phyloP scores from a whole-genome alignment of 169 alveolate species.

The Plasmodium gonderi region DNA sequence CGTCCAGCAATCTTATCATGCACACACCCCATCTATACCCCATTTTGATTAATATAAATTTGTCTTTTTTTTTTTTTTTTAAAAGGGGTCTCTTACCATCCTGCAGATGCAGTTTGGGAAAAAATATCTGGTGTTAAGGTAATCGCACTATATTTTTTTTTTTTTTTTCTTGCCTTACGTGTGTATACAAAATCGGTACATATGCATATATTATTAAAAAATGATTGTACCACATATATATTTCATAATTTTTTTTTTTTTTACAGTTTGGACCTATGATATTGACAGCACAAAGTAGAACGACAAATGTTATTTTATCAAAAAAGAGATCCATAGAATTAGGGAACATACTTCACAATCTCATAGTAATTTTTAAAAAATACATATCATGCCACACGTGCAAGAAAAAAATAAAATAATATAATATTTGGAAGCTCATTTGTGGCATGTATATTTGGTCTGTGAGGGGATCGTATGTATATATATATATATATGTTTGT shows the following conservation, averaged over 20 bases:
- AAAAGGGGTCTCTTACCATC: slow-evolving; percentile 44
- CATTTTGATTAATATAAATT: background rate
- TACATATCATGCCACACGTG: background rate
- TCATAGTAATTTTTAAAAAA: slow-evolving; percentile 21
- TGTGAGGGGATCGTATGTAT: background rate
- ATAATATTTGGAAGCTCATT: background rate
- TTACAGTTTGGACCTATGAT: slow-evolving; percentile 65
- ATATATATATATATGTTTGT: background rate
- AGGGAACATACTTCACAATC: slow-evolving; percentile 51
- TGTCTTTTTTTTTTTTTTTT: background rate
- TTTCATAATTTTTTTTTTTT: background rate
- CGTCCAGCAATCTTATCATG: too few species aligned
- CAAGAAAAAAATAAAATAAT: background rate
- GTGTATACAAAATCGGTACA: too few species aligned
- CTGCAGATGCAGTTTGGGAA: slow-evolving; percentile 71
- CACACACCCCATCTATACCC: background rate
- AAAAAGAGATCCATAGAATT: slow-evolving; percentile 62
- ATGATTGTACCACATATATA: background rate
- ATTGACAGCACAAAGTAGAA: slow-evolving; percentile 64
- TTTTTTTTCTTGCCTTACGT: background rate
- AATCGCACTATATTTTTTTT: background rate
- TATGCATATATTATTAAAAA: too few species aligned
- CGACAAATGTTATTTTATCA: slow-evolving; percentile 64
- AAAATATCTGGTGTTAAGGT: slow-evolving; percentile 69
- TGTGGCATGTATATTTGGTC: background rate